phyloP scores from a whole-genome alignment of 768 basidiomycete species.

The Exsudoporus frostii region DNA sequence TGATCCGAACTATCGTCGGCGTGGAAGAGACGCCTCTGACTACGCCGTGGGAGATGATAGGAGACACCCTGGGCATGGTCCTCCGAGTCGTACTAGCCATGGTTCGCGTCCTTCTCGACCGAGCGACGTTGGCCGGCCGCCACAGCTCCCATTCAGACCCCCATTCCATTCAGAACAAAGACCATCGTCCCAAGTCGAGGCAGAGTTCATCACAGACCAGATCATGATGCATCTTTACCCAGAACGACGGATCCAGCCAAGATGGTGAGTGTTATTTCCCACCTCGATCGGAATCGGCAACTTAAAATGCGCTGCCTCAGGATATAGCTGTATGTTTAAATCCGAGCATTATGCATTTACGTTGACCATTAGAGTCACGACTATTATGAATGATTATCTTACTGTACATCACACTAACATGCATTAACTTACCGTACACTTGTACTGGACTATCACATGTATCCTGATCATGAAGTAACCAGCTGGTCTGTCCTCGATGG shows the following conservation, averaged over 20 bases:
- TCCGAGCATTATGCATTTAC: conserved; percentile 5
- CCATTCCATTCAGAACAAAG: conserved; percentile 13
- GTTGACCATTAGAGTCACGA: conserved; percentile 11
- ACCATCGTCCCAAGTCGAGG: conserved; percentile 28
- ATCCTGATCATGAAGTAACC: conserved; percentile 1
- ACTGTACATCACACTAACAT: conserved; percentile 10
- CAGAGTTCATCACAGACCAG: conserved; percentile 32
- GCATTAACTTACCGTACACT: conserved; percentile 21
- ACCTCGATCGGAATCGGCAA: neutral
- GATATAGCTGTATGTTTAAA: conserved; percentile 17
- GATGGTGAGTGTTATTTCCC: conserved; percentile 25
- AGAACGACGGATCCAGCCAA: conserved; percentile 30
- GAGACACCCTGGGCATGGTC: neutral
- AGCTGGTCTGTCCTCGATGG: conserved; percentile 19
- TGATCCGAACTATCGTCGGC: conserved; percentile 19
- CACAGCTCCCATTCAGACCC: conserved; percentile 9
- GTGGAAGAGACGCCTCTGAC: conserved; percentile 10
- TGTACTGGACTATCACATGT: conserved; percentile 15
- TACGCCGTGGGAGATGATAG: conserved; percentile 7
- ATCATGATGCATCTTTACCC: conserved; percentile 36
- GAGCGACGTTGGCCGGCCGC: conserved; percentile 20
- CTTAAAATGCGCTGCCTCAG: conserved; percentile 6
- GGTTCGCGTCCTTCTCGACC: conserved; percentile 6
- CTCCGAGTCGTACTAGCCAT: conserved; percentile 5
- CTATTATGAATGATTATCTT: conserved; percentile 7